These are phyloP conservation scores for Suillus sp. DNA, from an alignment of 768 basidiomycete genomes.

Conservation along the genomic window DNA sequence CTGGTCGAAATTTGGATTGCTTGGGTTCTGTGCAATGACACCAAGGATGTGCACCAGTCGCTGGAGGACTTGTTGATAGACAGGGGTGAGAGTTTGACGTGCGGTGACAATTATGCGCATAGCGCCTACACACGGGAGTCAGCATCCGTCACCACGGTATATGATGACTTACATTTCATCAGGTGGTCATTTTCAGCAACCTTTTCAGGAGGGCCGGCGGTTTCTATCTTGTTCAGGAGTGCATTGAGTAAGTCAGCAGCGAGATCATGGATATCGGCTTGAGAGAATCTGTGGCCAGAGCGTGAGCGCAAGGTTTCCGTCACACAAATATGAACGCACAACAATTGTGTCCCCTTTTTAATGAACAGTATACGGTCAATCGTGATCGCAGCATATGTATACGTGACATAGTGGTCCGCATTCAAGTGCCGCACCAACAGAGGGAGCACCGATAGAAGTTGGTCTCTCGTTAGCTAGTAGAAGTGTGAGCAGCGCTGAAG, in stretches of 20 bases:
- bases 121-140: constrained; percentile 55
- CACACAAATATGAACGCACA: constrained; percentile 52
- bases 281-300: constrained; percentile 66
- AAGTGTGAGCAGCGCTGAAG: not conserved
- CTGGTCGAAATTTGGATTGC: constrained; percentile 97
- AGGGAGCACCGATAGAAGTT: constrained; percentile 89
- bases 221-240: constrained; percentile 78
- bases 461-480: constrained; percentile 83
- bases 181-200: constrained; percentile 96
- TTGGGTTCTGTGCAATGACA: constrained; percentile 91
- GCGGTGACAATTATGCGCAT: constrained; percentile 95
- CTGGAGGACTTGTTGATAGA: constrained; percentile 62
- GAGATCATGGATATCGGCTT: constrained; percentile 83
- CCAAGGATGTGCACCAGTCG: constrained; percentile 84
- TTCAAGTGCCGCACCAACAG: constrained; percentile 79
- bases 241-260: constrained; percentile 73
- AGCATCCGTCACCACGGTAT: not conserved
- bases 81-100: constrained; percentile 71
- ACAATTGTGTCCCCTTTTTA: constrained; percentile 69
- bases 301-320: constrained; percentile 2
- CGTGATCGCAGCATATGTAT: constrained; percentile 97
- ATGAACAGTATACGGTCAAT: constrained; percentile 95
- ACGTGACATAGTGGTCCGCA: constrained; percentile 87
- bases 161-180: constrained; percentile 80
- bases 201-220: constrained; percentile 81